Evolutionary conservation across 148 eudicot species (phyloP), one percentile per base, ranked within the genome.

Genomic region (Limonium bicolor): DNA sequence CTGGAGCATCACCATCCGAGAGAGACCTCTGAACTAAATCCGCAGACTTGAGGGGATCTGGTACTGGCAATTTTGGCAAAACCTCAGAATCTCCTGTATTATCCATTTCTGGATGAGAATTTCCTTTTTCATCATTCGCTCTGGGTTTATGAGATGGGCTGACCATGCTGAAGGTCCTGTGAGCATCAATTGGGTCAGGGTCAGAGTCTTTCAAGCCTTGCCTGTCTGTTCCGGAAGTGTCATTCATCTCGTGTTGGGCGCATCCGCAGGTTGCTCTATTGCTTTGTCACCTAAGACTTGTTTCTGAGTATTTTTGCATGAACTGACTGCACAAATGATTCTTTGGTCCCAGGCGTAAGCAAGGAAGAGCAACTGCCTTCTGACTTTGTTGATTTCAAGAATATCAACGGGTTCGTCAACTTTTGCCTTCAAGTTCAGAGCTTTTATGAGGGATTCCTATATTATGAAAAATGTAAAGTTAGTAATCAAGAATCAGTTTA

Each of bases 271-370:
- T 40, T 45, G 39, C 48, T 68, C 72, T 8, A 10, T 38, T 12
- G 51, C 38, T 32, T 57, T 73, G 18, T 59, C 25, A 18, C 40
- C 36, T 50, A 57, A 19, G 27, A 52, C 50, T 47, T 37, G 46
- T 24, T 29, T 58, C 39, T 48, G 47, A 25, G 17, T 58, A 35
- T 53, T 73, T 29, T 36, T 50, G 20, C 65, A 70, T 41, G 68
- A 48, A 59, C 61, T 64, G n/a, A 78, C 76, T 24, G 82, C 73
- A 65, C 69, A 53, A 17, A 80, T 62, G 49, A 90, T 71, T 21
- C 79, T 82, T 26, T 72, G 93, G 57, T 90, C 95, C 99, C 99
- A 85, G 42, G 76, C 50, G 56, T 85, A 85, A 40, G 94, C 75
- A 33, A 77, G 88, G 53, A 85, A 71, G 20, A 90, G 57, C 61